Base-by-base conservation (phyloP, 2,329 filamentous ascomycete species). In the Apiospora pterosperma region DNA sequence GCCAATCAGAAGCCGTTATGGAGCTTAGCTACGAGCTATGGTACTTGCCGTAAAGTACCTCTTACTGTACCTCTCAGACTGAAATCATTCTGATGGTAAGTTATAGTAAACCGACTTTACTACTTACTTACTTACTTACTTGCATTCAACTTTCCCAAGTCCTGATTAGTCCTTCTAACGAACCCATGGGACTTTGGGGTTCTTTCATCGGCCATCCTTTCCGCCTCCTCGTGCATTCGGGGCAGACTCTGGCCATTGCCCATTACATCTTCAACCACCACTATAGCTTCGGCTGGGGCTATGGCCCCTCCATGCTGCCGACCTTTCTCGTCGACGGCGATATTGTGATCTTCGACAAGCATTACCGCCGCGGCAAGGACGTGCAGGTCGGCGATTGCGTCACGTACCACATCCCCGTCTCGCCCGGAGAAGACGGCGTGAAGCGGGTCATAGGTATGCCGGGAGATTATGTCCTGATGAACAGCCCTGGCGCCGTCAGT, bases 271-370 rank as follows among this genome's bases (percentile, higher is more conserved):
- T 75, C 73, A 84, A 87, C 52, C 89, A 96, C 78, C 80, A 87
- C 71, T 86, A 88, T 78, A 82, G 82, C 67, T 72, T 90, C 68
- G 84, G 84, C 23, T 77, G 81, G 4, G 88, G 88, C 19, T 81
- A 82, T 31, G 95, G 95, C 2, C 88, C 93, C 4, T 95, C 91
- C 21, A 98, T 98, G 96, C 85, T 96, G 61, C 95, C 95, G 8
- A 97, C 93, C 0, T 88, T 97, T 66, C 82, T 84, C 28, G 82
- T 88, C 1, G 77, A 82, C 10, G 89, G 89, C 64, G 90, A 95
- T 73, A 88, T 82, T 76, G 82, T 95, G 59, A 76, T 94, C 14
- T 85, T 92, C 62, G 88, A 88, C 66, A 88, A 88, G 69, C 79
- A 82, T n/a, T 85, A 90, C 76, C 86, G 90, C 7, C 82, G 87